Evolutionary conservation across 2,329 filamentous ascomycete genomes (phyloP).

Genomic region (Thielaviopsis musarum): DNA sequence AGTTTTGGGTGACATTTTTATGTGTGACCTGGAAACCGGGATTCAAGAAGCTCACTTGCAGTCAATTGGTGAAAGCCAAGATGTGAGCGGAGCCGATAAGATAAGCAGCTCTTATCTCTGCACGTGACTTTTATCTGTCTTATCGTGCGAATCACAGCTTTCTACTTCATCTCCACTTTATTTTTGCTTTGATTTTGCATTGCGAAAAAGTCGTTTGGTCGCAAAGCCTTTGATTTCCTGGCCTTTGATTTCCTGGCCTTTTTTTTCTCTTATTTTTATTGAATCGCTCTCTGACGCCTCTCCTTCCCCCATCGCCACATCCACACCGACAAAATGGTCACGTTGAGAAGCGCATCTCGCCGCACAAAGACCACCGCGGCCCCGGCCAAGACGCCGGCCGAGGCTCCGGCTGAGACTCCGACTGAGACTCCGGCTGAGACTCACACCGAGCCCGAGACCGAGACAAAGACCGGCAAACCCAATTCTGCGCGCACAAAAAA

Average conservation of each 20-base stretch:
- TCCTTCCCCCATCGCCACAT: slow-evolving; percentile 18
- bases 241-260: background rate
- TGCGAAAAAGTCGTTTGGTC: background rate
- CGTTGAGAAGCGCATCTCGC: background rate
- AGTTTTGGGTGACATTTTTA: background rate
- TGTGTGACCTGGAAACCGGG: background rate
- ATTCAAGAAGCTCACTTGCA: background rate
- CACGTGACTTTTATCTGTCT: background rate
- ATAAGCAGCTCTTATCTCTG: background rate
- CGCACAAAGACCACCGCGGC: background rate
- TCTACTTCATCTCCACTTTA: background rate
- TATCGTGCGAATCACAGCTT: background rate
- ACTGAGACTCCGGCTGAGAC: background rate
- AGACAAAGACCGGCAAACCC: background rate
- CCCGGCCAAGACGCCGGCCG: background rate
- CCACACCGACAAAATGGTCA: background rate
- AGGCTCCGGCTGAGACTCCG: background rate
- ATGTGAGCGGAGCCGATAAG: background rate
- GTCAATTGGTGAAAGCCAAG: background rate
- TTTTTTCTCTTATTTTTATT: background rate
- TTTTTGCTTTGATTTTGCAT: background rate
- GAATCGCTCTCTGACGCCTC: background rate
- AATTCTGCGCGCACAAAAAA: background rate
- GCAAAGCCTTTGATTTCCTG: background rate
- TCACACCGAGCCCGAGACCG: background rate